Evolutionary conservation across 2,329 filamentous ascomycete species (phyloP).

Genomic region (Podosphaera leucotricha): DNA sequence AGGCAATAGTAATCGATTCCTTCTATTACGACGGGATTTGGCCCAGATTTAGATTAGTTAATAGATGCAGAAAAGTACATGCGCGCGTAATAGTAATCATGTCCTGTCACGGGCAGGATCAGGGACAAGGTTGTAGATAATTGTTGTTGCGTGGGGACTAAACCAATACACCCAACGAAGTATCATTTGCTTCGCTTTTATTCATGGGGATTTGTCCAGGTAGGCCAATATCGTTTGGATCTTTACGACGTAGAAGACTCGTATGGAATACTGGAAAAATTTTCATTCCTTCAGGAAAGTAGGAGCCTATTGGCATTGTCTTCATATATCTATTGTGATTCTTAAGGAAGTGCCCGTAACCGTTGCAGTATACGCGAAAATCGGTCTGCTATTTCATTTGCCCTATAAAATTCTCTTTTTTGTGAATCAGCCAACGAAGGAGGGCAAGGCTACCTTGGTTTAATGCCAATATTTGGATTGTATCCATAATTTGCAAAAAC

Average conservation of each 20-base stretch:
- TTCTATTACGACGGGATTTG: no score
- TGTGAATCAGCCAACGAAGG: neutral
- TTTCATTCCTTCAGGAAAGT: neutral
- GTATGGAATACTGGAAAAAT: constrained; percentile 1
- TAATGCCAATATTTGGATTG: constrained; percentile 1
- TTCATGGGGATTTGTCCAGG: neutral
- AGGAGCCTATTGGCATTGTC: neutral
- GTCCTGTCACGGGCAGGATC: no score
- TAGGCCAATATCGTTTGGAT: no score
- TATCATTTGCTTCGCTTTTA: neutral
- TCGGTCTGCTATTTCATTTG: neutral
- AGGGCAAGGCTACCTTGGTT: neutral
- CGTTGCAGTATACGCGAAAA: neutral
- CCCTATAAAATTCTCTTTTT: neutral
- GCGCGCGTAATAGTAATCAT: no score
- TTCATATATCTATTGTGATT: neutral
- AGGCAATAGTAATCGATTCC: no score
- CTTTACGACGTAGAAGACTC: neutral
- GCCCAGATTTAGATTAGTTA: no score
- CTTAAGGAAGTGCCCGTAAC: neutral
- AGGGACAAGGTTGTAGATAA: no score
- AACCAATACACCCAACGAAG: no score
- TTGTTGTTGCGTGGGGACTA: no score
- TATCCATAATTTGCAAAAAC: constrained; percentile 5
- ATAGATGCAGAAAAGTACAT: no score